These are phyloP conservation scores for Colletotrichum sp. DNA, from an alignment of 2,329 filamentous ascomycete species.

Conservation along the genomic window DNA sequence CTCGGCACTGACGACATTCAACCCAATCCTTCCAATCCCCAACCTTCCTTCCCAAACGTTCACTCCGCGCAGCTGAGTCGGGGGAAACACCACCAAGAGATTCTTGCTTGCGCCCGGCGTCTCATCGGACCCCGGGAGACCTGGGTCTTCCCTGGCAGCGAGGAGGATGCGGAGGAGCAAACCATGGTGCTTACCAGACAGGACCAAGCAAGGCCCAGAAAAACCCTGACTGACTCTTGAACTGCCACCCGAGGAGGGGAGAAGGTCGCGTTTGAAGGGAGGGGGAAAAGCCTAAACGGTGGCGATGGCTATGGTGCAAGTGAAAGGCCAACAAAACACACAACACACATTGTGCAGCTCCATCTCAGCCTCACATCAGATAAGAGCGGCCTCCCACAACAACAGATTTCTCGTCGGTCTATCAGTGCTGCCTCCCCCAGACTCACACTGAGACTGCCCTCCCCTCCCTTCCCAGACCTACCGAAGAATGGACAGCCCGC, in stretches of 20 bases:
- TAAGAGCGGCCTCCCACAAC: background rate
- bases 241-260: background rate
- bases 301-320: background rate
- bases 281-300: constrained; percentile 16
- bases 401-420: background rate
- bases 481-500: background rate
- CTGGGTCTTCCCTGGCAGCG: constrained; percentile 9
- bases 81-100: constrained; percentile 4
- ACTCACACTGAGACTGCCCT: background rate
- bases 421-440: background rate
- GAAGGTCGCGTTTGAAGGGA: constrained; percentile 3
- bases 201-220: background rate
- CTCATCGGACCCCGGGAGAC: constrained; percentile 12
- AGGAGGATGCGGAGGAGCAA: background rate
- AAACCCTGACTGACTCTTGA: constrained; percentile 6
- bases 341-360: background rate
- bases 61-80: constrained; percentile 11
- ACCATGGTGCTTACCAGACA: background rate
- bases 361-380: background rate
- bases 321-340: background rate
- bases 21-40: background rate
- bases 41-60: background rate
- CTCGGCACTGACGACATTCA: constrained; percentile 2
- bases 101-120: constrained; percentile 2
- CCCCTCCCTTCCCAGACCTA: background rate